A percentile compares a stretch with the other conserved stretches of the same genome.
phyloP scores from a whole-genome alignment of 192 early-diverging fungal genomes.

The Coemansia sp. region DNA sequence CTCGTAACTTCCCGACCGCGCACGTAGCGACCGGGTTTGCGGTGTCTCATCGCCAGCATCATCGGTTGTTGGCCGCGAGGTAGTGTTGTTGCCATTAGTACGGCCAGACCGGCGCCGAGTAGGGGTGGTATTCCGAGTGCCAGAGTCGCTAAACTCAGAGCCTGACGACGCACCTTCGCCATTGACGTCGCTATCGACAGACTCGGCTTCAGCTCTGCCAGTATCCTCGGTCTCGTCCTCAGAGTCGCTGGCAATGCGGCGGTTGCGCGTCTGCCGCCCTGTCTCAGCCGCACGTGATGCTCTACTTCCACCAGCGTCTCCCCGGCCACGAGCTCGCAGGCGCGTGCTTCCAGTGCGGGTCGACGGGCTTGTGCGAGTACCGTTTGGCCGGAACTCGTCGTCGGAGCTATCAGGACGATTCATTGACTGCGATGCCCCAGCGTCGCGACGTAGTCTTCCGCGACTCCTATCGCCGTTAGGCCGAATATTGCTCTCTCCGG shows the following conservation, averaged over 20 bases:
- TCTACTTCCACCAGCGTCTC: neutral
- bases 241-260: slow-evolving; percentile 48
- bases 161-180: neutral
- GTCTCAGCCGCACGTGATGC: neutral
- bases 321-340: slow-evolving; percentile 8
- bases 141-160: slow-evolving; percentile 3
- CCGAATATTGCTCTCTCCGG: neutral
- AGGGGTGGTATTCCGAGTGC: neutral
- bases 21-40: neutral
- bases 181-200: neutral
- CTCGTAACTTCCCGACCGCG: slow-evolving; percentile 10
- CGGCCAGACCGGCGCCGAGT: slow-evolving; percentile 6
- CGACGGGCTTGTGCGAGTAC: neutral
- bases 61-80: neutral
- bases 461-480: neutral
- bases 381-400: slow-evolving; percentile 42
- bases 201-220: neutral
- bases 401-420: slow-evolving; percentile 24
- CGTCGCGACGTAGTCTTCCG: neutral
- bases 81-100: no score
- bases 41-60: slow-evolving; percentile 11
- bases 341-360: neutral
- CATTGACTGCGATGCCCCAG: neutral
- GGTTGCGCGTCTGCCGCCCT: slow-evolving; percentile 29
- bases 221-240: slow-evolving; percentile 18